Evolutionary conservation across 2,329 filamentous ascomycete species (phyloP).

Genomic region (Calonectria hawksworthii): DNA sequence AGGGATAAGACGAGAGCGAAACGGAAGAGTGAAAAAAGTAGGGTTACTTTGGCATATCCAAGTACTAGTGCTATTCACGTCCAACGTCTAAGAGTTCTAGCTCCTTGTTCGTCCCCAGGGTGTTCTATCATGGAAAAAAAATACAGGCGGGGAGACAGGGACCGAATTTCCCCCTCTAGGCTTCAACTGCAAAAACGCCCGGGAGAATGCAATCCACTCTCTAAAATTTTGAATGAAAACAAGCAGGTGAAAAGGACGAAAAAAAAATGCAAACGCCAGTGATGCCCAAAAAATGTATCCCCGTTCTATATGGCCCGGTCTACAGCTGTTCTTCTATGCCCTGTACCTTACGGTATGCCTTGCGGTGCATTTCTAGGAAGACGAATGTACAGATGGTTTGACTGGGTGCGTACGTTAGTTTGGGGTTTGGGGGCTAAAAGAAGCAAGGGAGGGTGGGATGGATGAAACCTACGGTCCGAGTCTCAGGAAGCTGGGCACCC

Average conservation of each 20-base stretch:
- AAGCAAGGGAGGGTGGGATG: neutral
- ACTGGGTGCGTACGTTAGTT: constrained; percentile 51
- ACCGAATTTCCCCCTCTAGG: constrained; percentile 7
- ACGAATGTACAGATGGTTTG: constrained; percentile 91
- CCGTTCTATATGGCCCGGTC: constrained; percentile 38
- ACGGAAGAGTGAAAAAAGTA: neutral
- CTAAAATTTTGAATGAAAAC: constrained; percentile 30
- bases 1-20: neutral
- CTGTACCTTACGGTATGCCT: constrained; percentile 73
- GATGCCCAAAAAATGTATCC: constrained; percentile 25
- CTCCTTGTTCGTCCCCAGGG: neutral
- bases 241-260: neutral
- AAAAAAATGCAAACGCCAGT: constrained; percentile 42
- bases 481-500: constrained; percentile 82
- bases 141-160: constrained; percentile 19
- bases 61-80: constrained; percentile 12
- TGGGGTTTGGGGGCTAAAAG: neutral
- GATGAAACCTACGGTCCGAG: constrained; percentile 69
- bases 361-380: constrained; percentile 90
- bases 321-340: constrained; percentile 51
- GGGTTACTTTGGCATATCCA: constrained; percentile 12
- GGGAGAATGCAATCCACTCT: constrained; percentile 36
- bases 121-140: constrained; percentile 12
- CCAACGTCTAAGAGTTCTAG: neutral
- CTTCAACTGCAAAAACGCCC: constrained; percentile 39